Evolutionary conservation across 2,329 filamentous ascomycete genomes (phyloP).

Genomic region (Triangularia setosa): DNA sequence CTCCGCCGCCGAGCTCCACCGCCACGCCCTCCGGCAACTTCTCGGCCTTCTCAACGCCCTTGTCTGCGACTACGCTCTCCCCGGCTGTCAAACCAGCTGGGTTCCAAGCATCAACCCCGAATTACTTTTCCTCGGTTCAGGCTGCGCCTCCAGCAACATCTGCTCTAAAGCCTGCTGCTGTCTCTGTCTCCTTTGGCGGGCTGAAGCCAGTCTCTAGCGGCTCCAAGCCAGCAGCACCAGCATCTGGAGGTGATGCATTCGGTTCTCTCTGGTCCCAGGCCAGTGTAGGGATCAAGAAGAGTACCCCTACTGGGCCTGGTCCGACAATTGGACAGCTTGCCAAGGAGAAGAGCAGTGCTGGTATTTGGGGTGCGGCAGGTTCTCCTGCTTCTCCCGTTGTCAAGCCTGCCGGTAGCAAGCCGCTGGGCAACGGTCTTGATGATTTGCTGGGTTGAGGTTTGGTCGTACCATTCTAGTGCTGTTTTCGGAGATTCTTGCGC

Average conservation of each 20-base stretch:
- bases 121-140: slow-evolving; percentile 89
- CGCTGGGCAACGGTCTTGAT: slow-evolving; percentile 38
- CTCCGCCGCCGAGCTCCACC: slow-evolving; percentile 61
- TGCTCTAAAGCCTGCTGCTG: slow-evolving; percentile 11
- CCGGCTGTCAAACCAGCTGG: slow-evolving; percentile 50
- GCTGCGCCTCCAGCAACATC: slow-evolving; percentile 25
- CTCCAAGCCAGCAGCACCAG: slow-evolving; percentile 46
- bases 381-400: slow-evolving; percentile 26
- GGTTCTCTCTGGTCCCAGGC: slow-evolving; percentile 79
- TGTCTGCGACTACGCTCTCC: slow-evolving; percentile 37
- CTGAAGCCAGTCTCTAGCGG: slow-evolving; percentile 44
- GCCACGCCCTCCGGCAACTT: slow-evolving; percentile 58
- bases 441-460: slow-evolving; percentile 45
- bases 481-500: neutral
- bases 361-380: slow-evolving; percentile 81
- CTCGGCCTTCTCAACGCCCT: slow-evolving; percentile 56
- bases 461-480: neutral
- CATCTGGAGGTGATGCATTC: slow-evolving; percentile 76
- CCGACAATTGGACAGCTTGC: slow-evolving; percentile 89
- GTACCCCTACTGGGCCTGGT: slow-evolving; percentile 57
- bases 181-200: slow-evolving; percentile 16
- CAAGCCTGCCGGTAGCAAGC: slow-evolving; percentile 12
- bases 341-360: slow-evolving; percentile 95
- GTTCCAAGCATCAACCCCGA: slow-evolving; percentile 77
- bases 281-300: slow-evolving; percentile 72